A percentile compares a stretch with the other conserved stretches of the same genome.
Evolutionary conservation across 768 basidiomycete genomes (phyloP).

Genomic region (Tulasnella sp.): DNA sequence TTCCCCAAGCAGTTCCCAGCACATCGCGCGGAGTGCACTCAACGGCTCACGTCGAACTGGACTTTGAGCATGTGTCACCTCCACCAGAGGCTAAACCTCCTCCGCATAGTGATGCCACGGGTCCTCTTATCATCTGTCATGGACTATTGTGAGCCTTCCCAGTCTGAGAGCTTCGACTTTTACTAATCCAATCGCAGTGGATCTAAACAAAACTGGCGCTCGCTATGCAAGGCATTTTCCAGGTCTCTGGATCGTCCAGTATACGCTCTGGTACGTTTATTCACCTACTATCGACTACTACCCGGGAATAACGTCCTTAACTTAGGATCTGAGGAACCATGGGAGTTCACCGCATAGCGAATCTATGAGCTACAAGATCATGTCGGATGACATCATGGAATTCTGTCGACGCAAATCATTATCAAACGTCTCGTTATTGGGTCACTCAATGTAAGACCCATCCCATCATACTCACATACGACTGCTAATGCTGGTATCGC

Average conservation of each 20-base stretch:
- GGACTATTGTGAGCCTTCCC: constrained; percentile 39
- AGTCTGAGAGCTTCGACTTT: constrained; percentile 12
- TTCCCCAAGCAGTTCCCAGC: background rate
- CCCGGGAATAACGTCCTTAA: background rate
- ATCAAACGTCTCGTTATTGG: constrained; percentile 56
- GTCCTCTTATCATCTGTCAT: constrained; percentile 35
- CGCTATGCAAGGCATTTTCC: constrained; percentile 63
- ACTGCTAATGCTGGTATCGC: background rate
- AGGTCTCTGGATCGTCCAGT: constrained; percentile 43
- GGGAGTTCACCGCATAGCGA: constrained; percentile 63
- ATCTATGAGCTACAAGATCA: constrained; percentile 61
- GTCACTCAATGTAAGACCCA: constrained; percentile 72
- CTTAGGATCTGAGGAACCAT: constrained; percentile 79
- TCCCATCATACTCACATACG: background rate
- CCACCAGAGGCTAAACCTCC: constrained; percentile 3
- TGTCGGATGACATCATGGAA: constrained; percentile 65
- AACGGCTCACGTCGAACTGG: constrained; percentile 4
- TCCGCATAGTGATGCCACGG: background rate
- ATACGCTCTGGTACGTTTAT: constrained; percentile 4
- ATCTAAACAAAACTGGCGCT: constrained; percentile 81
- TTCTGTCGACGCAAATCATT: constrained; percentile 39
- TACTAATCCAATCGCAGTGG: constrained; percentile 37
- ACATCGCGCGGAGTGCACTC: background rate
- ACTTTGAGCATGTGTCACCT: constrained; percentile 12
- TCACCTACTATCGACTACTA: no score